Base-by-base conservation (phyloP, 129 eudicot species). In the Escallonia herrerae region DNA sequence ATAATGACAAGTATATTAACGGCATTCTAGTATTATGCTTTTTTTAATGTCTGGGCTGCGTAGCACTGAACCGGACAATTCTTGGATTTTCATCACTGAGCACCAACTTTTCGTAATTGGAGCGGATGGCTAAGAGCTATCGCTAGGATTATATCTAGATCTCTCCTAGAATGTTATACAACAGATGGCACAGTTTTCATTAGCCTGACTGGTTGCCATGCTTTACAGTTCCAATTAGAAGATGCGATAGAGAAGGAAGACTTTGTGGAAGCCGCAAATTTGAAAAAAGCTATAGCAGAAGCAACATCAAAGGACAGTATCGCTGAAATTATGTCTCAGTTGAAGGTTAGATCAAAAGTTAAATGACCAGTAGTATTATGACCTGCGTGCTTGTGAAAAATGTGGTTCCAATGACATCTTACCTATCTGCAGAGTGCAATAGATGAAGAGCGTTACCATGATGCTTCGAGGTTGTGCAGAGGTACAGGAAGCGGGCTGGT, bases 401-500 rank as follows among this genome's bases (percentile, higher is more conserved):
- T 8, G 38, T n/a, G 33, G 43, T 33, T 13, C 12, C 56, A 43
- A 63, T 45, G 12, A 71, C 43, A 49, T 71, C 68, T 40, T 74
- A 15, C 65, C 65, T 69, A 40, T 53, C 62, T 86, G 76, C 79
- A 94, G 99, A 72, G 68, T 69, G 96, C 99, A 60, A 80, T 94
- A 67, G 84, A 78, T 39, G 97, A 94, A 67, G 99, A 94, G 72
- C 99, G 90, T 57, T 94, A 94, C 49, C 87, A 80, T 62, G 99
- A 94, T 72, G 99, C 99, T 76, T 94, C 95, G 41, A 89, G 79
- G 72, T 66, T 94, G 78, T 89, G 86, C 72, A 84, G 79, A 69
- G 66, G 69, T 75, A 83, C 99, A 37, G 99, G 97, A 74, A 94
- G 99, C 72, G 97, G 97, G 56, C 89, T 94, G 99, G 99, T 94